Evolutionary conservation across 2,329 filamentous ascomycete species (phyloP).

Genomic region (Cryphonectria parasitica): DNA sequence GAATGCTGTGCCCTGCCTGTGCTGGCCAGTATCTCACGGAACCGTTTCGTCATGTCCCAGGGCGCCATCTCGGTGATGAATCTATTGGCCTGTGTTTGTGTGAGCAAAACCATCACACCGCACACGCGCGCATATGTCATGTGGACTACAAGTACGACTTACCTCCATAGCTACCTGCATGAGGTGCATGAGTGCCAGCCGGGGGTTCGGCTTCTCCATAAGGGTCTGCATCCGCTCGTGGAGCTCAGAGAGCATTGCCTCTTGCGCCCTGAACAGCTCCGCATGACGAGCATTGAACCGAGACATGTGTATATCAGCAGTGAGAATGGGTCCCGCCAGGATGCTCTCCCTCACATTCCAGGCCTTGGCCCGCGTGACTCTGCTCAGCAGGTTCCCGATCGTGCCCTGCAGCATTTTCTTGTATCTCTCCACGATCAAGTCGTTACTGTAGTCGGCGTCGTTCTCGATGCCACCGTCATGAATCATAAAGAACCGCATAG

Average conservation of each 20-base stretch:
- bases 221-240: constrained; percentile 10
- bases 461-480: constrained; percentile 75
- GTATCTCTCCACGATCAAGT: constrained; percentile 74
- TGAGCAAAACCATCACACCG: constrained; percentile 14
- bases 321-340: constrained; percentile 34
- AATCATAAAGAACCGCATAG: constrained; percentile 87
- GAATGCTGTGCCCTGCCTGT: not conserved
- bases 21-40: not conserved
- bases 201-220: constrained; percentile 26
- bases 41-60: constrained; percentile 62
- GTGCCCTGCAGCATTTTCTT: constrained; percentile 77
- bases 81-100: constrained; percentile 61
- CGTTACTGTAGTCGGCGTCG: constrained; percentile 86
- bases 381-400: constrained; percentile 78
- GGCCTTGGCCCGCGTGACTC: constrained; percentile 68
- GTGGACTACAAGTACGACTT: constrained; percentile 31
- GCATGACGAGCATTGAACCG: constrained; percentile 3
- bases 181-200: constrained; percentile 42
- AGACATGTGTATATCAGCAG: constrained; percentile 3
- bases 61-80: constrained; percentile 68
- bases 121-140: not conserved
- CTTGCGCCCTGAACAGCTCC: constrained; percentile 18
- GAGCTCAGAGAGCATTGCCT: constrained; percentile 1
- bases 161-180: constrained; percentile 67
- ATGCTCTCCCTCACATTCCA: constrained; percentile 72